Evolutionary conservation across 2,329 filamentous ascomycete species (phyloP), one percentile per base, ranked within the genome.

Genomic region (Phialophora tarda): DNA sequence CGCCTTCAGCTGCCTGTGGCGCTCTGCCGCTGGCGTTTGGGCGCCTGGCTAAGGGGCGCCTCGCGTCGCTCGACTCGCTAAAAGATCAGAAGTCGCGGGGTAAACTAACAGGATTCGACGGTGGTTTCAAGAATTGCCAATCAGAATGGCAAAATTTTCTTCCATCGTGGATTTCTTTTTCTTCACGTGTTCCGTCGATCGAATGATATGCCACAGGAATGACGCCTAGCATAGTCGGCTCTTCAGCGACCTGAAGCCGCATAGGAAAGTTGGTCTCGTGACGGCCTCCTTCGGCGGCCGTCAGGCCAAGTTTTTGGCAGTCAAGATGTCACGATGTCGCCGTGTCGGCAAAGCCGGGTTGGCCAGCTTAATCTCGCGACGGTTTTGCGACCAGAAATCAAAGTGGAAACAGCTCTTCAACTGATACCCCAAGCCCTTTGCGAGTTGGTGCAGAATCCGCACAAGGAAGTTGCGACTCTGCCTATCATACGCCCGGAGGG

Each of bases 261-360:
- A 62, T 55, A 12, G 21, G 3, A 62, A 47, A 34, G 21, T 53
- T 28, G 59, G 34, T 62, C 59, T 53, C 58, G 58, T 61, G 58
- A 61, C 50, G 58, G 24, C n/a, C 8, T 2, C 17, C 48, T 12
- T 32, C 24, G 50, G 28, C n/a, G 47, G 38, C 14, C 41, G 26
- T 23, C 26, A 59, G 41, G 30, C 38, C 38, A 41, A 32, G 26
- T 30, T 48, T 17, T n/a, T 23, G 47, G 3, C 14, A 47, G 38
- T 59, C 57, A 59, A 50, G 41, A 59, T 59, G 57, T 59, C 57
- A 38, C n/a, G 57, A 59, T 50, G 2, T 30, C 21, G 38, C 41
- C 8, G 14, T 23, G 21, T 23, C 28, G 10, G 21, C n/a, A 50
- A 21, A 26, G 21, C 30, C 50, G 26, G 41, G 24, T 28, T 32